A percentile compares a stretch with the other conserved stretches of the same genome.
phyloP scores from a whole-genome alignment of 768 basidiomycete genomes.

The Rhizopogon sp. region DNA sequence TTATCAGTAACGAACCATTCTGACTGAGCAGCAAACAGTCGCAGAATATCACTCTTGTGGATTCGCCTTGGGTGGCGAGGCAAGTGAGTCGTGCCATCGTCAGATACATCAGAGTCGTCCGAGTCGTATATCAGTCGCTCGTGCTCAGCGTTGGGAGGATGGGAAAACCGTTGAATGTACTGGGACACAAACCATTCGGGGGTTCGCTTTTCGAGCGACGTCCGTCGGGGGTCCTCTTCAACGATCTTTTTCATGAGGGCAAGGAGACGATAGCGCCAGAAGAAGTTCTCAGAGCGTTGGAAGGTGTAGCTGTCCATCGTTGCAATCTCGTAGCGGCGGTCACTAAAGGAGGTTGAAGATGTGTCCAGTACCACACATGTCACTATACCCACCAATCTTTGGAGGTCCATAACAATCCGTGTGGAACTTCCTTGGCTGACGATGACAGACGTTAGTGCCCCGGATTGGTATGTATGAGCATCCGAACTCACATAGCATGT shows the following conservation, averaged over 20 bases:
- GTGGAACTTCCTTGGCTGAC: slow-evolving; percentile 21
- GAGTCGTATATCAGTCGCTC: slow-evolving; percentile 33
- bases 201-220: slow-evolving; percentile 33
- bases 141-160: slow-evolving; percentile 19
- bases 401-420: slow-evolving; percentile 28
- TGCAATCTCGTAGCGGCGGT: slow-evolving; percentile 39
- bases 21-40: slow-evolving; percentile 48
- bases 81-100: slow-evolving; percentile 24
- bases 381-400: slow-evolving; percentile 22
- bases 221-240: slow-evolving; percentile 24
- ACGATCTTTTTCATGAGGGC: slow-evolving; percentile 43
- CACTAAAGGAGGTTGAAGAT: slow-evolving; percentile 20
- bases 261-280: slow-evolving; percentile 47
- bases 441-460: not conserved
- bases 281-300: slow-evolving; percentile 39
- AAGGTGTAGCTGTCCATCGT: slow-evolving; percentile 44
- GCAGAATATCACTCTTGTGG: slow-evolving; percentile 45
- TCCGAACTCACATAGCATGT: slow-evolving; percentile 31
- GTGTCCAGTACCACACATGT: not conserved
- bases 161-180: slow-evolving; percentile 31
- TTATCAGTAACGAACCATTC: slow-evolving; percentile 57
- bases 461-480: too few relatives aligned
- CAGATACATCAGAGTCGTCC: slow-evolving; percentile 18
- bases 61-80: slow-evolving; percentile 43
- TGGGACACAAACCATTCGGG: slow-evolving; percentile 45